These are phyloP conservation scores for Naganishia randhawae DNA, from an alignment of 768 basidiomycete species.

Conservation along the genomic window DNA sequence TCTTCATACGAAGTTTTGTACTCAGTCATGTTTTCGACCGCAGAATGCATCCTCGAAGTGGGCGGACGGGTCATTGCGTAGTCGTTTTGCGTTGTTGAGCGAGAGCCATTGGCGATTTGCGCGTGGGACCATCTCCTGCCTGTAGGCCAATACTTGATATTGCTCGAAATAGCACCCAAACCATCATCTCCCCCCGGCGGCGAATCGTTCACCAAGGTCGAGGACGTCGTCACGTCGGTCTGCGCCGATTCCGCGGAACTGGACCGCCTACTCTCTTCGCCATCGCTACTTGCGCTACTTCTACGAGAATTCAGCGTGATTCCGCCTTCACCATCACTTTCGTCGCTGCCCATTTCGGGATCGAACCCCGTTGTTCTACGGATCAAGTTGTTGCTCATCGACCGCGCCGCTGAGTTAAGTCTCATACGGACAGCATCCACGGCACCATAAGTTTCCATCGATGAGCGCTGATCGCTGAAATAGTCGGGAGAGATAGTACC, in stretches of 20 bases:
- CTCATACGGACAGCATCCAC: neutral
- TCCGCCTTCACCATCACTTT: neutral
- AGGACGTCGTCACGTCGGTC: neutral
- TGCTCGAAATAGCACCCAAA: neutral
- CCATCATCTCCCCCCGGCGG: conserved; percentile 14
- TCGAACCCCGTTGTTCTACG: conserved; percentile 12
- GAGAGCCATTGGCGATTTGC: neutral
- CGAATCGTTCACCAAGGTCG: neutral
- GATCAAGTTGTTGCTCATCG: conserved; percentile 10
- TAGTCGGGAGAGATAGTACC: neutral
- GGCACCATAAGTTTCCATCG: neutral
- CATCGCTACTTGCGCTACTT: neutral
- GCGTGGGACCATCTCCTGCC: neutral
- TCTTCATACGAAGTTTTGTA: conserved; percentile 1
- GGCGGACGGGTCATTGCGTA: neutral
- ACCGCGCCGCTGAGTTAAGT: conserved; percentile 1
- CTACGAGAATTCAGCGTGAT: neutral
- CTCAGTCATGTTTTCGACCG: neutral
- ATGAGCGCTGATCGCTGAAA: neutral
- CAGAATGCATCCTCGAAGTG: neutral
- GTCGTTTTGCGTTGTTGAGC: neutral
- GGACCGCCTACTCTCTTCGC: neutral
- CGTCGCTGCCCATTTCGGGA: neutral
- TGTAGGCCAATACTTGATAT: neutral
- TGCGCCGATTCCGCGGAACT: neutral